phyloP scores from a whole-genome alignment of 2,329 filamentous ascomycete genomes.

The Apiospora pterosperma region DNA sequence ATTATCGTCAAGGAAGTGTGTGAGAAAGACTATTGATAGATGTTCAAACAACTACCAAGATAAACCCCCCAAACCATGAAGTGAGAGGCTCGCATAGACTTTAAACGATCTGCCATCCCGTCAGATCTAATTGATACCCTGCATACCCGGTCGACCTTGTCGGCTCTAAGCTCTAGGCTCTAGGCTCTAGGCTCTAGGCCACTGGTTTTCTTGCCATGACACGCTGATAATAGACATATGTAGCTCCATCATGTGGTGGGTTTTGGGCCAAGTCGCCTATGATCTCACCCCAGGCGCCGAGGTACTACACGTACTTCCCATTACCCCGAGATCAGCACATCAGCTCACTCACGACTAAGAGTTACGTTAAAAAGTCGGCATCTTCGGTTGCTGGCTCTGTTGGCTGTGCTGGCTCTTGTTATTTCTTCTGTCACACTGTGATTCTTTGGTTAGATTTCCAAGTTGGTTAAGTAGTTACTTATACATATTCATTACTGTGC shows the following conservation, averaged over 20 bases:
- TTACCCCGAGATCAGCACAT: not conserved
- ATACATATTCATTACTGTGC: not conserved
- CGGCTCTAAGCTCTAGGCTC: not conserved
- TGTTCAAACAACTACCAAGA: not conserved
- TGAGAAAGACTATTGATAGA: conserved; percentile 2
- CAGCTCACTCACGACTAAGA: not conserved
- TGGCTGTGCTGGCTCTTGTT: not conserved
- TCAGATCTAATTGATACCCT: not conserved
- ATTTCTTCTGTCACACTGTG: not conserved
- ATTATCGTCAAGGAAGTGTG: not conserved
- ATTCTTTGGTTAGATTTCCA: not conserved
- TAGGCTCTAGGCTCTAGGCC: too few relatives aligned
- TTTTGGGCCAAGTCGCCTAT: not conserved
- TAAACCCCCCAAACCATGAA: not conserved
- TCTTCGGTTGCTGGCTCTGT: not conserved
- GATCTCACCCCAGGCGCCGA: not conserved
- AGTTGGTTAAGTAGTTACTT: too few relatives aligned
- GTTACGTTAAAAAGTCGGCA: not conserved
- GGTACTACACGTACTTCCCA: not conserved
- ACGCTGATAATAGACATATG: not conserved
- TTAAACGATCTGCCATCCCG: not conserved
- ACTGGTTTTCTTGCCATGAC: not conserved
- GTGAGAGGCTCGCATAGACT: not conserved
- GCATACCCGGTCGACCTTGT: conserved; percentile 1
- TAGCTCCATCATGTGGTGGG: not conserved